Percentiles rank a stretch among this genome's conserved stretches.
These are phyloP conservation scores for Epichloe coenophiala DNA, from an alignment of 2,329 filamentous ascomycete species.

Conservation along the genomic window DNA sequence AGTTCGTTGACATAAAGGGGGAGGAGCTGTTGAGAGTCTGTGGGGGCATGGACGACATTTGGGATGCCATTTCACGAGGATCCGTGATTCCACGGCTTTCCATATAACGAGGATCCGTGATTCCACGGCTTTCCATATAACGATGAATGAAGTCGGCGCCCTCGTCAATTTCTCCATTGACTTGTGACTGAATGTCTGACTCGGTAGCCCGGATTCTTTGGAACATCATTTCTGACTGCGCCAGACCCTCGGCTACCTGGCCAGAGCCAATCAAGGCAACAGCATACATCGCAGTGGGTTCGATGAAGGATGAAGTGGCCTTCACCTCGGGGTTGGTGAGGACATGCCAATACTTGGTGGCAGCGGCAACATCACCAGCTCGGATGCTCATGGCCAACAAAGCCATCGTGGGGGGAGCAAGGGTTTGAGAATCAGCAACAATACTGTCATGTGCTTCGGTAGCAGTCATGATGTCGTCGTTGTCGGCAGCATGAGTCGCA, in stretches of 20 bases:
- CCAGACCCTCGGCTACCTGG: constrained; percentile 67
- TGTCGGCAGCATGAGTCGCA: constrained; percentile 67
- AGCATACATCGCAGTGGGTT: constrained; percentile 82
- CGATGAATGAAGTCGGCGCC: constrained; percentile 55
- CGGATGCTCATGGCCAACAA: constrained; percentile 80
- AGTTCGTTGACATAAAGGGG: constrained; percentile 39
- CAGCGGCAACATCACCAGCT: constrained; percentile 62
- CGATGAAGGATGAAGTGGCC: constrained; percentile 55
- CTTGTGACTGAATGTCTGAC: constrained; percentile 35
- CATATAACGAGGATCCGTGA: constrained; percentile 36
- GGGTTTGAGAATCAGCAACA: constrained; percentile 32
- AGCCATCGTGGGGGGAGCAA: constrained; percentile 55
- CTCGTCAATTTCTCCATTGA: constrained; percentile 75
- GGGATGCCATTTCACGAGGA: constrained; percentile 38
- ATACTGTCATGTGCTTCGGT: constrained; percentile 51
- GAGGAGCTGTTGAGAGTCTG: constrained; percentile 33
- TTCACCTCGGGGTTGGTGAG: constrained; percentile 49
- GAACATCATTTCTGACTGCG: constrained; percentile 76
- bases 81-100: constrained; percentile 38
- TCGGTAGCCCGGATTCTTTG: constrained; percentile 58
- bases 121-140: constrained; percentile 30
- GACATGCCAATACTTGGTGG: constrained; percentile 68
- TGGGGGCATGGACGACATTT: constrained; percentile 27
- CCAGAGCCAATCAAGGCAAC: constrained; percentile 79
- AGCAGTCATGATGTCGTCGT: constrained; percentile 56